These are phyloP conservation scores for Platismatia glauca DNA, from an alignment of 495 filamentous ascomycete species.

Conservation along the genomic window DNA sequence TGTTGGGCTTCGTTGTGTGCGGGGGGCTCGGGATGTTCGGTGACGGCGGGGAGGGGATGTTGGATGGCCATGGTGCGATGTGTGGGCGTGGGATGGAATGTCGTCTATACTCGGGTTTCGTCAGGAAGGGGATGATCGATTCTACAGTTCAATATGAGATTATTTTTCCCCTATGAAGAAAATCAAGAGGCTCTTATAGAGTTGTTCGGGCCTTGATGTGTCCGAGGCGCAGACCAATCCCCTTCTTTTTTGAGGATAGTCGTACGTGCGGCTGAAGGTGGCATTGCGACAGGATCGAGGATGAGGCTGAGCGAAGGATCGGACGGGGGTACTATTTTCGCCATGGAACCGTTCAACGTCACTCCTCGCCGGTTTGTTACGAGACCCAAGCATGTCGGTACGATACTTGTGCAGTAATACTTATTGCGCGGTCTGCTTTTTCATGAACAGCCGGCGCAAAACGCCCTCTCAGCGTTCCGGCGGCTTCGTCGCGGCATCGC, in stretches of 20 bases:
- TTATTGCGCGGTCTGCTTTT: too few species aligned
- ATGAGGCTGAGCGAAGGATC: slow-evolving; percentile 1
- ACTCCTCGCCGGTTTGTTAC: too few species aligned
- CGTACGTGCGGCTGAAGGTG: not conserved
- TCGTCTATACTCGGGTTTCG: too few species aligned
- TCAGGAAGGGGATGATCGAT: not conserved
- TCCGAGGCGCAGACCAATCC: not conserved
- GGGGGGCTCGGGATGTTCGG: not conserved
- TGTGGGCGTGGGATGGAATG: not conserved
- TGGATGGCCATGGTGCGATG: not conserved
- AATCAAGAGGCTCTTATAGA: not conserved
- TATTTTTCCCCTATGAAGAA: not conserved
- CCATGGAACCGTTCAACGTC: too few species aligned
- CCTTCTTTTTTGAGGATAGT: not conserved
- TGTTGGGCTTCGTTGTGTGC: not conserved
- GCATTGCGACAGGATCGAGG: not conserved
- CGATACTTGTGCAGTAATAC: too few species aligned
- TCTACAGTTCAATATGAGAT: not conserved
- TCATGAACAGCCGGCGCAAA: too few species aligned
- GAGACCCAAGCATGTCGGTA: too few species aligned
- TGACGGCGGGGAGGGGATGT: not conserved
- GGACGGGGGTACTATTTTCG: not conserved
- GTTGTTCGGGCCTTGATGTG: not conserved
- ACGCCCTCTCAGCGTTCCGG: too few species aligned
- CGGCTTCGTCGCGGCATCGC: too few species aligned